These are phyloP conservation scores for Camelina sativa DNA, from an alignment of 345 rosid species.

Conservation along the genomic window DNA sequence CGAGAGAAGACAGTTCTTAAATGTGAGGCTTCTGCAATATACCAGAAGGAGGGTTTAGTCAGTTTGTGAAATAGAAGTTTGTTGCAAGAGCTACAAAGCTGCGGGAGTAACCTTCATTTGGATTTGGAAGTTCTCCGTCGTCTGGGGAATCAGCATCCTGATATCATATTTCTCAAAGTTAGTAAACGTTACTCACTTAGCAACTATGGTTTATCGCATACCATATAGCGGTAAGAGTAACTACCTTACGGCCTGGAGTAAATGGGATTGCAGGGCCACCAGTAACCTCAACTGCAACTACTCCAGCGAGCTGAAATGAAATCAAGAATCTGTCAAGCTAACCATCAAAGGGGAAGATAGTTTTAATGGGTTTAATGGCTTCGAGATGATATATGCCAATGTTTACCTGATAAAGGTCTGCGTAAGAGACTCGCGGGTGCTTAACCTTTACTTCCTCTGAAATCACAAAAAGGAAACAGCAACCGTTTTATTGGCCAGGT, in stretches of 20 bases:
- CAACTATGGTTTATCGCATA: background rate
- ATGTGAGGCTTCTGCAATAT: conserved; percentile 58
- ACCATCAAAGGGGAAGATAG: background rate
- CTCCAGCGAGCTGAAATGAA: conserved; percentile 74
- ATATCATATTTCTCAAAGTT: conserved; percentile 1
- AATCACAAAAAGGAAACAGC: conserved; percentile 32
- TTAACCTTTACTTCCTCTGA: conserved; percentile 69
- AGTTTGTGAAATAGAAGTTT: background rate
- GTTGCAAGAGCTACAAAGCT: conserved; percentile 10
- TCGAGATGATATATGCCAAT: background rate
- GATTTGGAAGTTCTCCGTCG: conserved; percentile 86
- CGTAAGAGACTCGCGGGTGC: conserved; percentile 70
- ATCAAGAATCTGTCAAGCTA: background rate
- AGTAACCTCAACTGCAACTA: conserved; percentile 81
- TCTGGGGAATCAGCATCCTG: conserved; percentile 71
- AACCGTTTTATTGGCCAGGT: background rate
- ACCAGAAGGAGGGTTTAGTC: background rate
- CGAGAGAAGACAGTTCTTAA: conserved; percentile 71
- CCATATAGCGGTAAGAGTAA: conserved; percentile 1
- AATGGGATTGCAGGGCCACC: conserved; percentile 79
- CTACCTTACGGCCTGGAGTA: conserved; percentile 80
- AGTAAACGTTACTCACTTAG: background rate
- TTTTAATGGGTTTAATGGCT: background rate
- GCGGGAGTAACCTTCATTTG: conserved; percentile 53
- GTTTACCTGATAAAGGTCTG: conserved; percentile 82